Percentiles rank a stretch among this genome's conserved stretches.
Conservation (phyloP, 106 monocot species). For the Apostasia ramifera region DNA sequence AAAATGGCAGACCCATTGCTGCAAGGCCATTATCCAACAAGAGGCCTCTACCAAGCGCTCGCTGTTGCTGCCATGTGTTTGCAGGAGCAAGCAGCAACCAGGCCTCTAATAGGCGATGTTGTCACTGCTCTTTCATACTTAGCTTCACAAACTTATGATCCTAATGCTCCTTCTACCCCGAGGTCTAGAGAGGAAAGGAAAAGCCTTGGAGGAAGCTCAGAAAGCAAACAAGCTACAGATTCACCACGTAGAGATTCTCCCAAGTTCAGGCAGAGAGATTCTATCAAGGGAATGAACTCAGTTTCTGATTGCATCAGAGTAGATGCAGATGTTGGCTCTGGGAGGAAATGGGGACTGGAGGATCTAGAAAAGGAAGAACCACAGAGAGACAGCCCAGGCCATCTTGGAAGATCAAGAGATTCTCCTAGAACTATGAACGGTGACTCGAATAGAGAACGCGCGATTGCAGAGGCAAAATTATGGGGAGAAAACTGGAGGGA, state of each 20-base stretch:
- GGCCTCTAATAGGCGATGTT: conserved; percentile 67
- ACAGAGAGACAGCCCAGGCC: conserved; percentile 11
- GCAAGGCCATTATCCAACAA: conserved; percentile 55
- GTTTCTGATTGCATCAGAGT: conserved; percentile 24
- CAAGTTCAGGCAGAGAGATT: conserved; percentile 21
- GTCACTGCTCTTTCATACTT: conserved; percentile 67
- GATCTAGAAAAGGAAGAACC: conserved; percentile 17
- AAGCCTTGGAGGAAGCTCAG: conserved; percentile 11
- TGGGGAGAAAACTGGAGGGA: conserved; percentile 80
- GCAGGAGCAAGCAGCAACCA: conserved; percentile 66
- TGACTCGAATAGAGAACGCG: conserved; percentile 34
- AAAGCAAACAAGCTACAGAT: conserved; percentile 15
- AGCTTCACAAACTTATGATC: conserved; percentile 62
- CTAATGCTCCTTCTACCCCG: conserved; percentile 32
- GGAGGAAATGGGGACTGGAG: conserved; percentile 29
- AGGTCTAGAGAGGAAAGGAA: conserved; percentile 28
- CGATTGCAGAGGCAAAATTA: conserved; percentile 53
- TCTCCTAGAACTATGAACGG: conserved; percentile 12
- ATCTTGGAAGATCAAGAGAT: conserved; percentile 7
- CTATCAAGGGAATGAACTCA: conserved; percentile 13
- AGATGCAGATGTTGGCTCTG: conserved; percentile 22
- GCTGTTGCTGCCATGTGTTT: conserved; percentile 79
- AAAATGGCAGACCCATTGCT: conserved; percentile 70
- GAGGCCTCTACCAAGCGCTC: conserved; percentile 70
- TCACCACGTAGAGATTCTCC: conserved; percentile 46